phyloP scores from a whole-genome alignment of 139 green algal species.

The Deuterostichococcus epilithicus region DNA sequence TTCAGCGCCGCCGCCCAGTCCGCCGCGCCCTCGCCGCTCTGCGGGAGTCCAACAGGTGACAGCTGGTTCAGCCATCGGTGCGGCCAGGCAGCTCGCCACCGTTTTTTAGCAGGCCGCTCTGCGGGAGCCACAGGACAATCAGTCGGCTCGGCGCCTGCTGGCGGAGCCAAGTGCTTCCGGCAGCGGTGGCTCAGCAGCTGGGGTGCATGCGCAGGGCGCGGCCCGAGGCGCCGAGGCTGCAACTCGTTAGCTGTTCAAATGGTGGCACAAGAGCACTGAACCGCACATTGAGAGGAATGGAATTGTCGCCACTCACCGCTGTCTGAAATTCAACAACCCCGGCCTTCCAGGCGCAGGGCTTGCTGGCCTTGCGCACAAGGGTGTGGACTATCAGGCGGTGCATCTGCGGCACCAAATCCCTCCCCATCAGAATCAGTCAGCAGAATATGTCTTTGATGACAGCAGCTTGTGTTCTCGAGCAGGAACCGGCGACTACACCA shows the following conservation, averaged over 20 bases:
- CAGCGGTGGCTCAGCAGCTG: too few species aligned
- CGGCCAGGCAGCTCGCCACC: too few species aligned
- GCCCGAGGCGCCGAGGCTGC: neutral
- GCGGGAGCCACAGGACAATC: neutral
- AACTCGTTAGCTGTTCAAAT: neutral
- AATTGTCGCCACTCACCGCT: neutral
- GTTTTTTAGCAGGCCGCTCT: too few species aligned
- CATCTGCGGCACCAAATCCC: conserved; percentile 14
- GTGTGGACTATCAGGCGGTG: conserved; percentile 42
- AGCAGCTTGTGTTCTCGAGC: neutral
- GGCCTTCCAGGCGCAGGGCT: conserved; percentile 32
- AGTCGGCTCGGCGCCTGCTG: neutral
- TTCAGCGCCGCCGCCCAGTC: conserved; percentile 41
- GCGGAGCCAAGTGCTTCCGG: too few species aligned
- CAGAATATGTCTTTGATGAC: neutral
- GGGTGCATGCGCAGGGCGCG: neutral
- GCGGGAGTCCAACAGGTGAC: neutral
- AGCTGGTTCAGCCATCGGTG: too few species aligned
- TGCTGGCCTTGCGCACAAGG: conserved; percentile 16
- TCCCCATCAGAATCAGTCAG: neutral
- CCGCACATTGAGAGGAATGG: neutral
- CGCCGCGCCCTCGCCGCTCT: conserved; percentile 15
- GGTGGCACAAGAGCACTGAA: neutral
- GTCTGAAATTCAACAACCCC: conserved; percentile 26
- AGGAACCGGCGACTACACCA: neutral